Evolutionary conservation across 2,329 filamentous ascomycete species (phyloP).

Genomic region (Paramyrothecium sp.): DNA sequence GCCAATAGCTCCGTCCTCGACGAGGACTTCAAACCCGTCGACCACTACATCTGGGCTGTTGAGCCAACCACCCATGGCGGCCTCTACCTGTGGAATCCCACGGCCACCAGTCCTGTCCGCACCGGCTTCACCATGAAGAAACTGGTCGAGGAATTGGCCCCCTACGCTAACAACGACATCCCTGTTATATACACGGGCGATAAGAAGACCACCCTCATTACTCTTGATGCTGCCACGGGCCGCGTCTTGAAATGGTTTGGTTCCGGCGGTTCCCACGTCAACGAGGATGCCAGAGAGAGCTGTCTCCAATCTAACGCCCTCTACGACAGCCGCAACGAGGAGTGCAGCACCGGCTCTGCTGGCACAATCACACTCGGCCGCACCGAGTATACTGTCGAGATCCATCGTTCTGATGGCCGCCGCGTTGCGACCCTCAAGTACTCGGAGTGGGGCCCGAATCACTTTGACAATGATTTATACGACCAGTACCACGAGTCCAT

Average conservation of each 20-base stretch:
- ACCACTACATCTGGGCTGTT: constrained; percentile 92
- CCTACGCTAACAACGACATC: constrained; percentile 72
- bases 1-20: constrained; percentile 63
- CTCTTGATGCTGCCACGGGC: constrained; percentile 83
- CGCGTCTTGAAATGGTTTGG: constrained; percentile 82
- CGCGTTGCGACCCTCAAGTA: constrained; percentile 88
- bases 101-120: constrained; percentile 57
- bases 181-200: constrained; percentile 86
- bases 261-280: constrained; percentile 65
- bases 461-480: constrained; percentile 82
- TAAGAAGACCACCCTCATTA: constrained; percentile 88
- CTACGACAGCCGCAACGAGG: constrained; percentile 65
- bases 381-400: constrained; percentile 86
- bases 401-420: constrained; percentile 72
- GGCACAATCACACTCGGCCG: constrained; percentile 82
- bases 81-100: constrained; percentile 81
- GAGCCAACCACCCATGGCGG: constrained; percentile 86
- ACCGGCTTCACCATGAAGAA: constrained; percentile 78
- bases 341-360: constrained; percentile 65
- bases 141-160: constrained; percentile 78
- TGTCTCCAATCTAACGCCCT: constrained; percentile 69
- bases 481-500: constrained; percentile 77
- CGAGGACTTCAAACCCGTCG: constrained; percentile 63
- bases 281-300: constrained; percentile 61
- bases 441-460: constrained; percentile 93